Evolutionary conservation across 129 eudicot species (phyloP).

Genomic region (Arctium lappa): DNA sequence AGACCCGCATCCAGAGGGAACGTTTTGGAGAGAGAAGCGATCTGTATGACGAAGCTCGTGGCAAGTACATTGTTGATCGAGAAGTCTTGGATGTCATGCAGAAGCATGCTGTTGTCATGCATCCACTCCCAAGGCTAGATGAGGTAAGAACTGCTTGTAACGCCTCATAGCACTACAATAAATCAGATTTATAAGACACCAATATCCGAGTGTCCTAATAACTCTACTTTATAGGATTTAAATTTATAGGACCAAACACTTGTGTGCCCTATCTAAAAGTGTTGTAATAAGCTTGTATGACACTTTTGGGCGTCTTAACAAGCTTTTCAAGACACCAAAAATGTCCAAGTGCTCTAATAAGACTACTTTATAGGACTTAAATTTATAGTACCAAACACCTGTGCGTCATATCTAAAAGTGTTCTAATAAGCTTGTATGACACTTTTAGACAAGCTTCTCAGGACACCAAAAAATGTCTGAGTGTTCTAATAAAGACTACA

Average conservation of each 20-base stretch:
- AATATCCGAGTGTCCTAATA: background rate
- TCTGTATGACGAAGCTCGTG: slow-evolving; percentile 83
- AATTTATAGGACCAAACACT: background rate
- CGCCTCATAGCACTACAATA: background rate
- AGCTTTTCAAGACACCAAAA: too few species aligned
- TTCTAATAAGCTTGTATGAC: background rate
- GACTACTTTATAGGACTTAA: too few species aligned
- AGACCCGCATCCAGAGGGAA: slow-evolving; percentile 89
- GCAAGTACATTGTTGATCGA: slow-evolving; percentile 81
- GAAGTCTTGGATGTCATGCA: slow-evolving; percentile 75
- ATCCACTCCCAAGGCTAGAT: slow-evolving; percentile 96
- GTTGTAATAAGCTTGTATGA: background rate
- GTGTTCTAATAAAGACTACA: too few species aligned
- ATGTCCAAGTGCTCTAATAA: too few species aligned
- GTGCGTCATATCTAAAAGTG: background rate
- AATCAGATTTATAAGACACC: background rate
- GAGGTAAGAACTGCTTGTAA: slow-evolving; percentile 48
- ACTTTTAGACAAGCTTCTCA: background rate
- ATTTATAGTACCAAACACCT: background rate
- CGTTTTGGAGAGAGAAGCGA: slow-evolving; percentile 81
- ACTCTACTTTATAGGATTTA: background rate
- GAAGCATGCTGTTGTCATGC: slow-evolving; percentile 95
- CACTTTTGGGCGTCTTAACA: too few species aligned
- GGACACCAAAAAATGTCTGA: background rate
- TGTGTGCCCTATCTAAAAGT: background rate